Conservation (phyloP, 2,329 filamentous ascomycete genomes). For the Penicillium sp. region DNA sequence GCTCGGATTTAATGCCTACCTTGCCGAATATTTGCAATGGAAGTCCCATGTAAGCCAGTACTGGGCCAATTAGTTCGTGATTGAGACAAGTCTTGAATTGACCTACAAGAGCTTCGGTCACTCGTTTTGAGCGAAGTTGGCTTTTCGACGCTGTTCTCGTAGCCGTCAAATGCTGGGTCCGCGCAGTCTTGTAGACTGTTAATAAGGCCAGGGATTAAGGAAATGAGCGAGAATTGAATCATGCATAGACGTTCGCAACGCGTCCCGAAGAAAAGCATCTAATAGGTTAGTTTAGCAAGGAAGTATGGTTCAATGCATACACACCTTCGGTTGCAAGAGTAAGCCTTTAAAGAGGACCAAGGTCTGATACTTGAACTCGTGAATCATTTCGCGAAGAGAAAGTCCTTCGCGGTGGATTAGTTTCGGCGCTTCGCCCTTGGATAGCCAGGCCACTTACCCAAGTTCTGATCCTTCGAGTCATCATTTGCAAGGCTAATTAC, state of each 20-base stretch:
- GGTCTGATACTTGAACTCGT: conserved; percentile 92
- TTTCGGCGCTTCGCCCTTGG: background rate
- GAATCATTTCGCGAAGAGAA: conserved; percentile 81
- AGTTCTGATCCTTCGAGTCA: conserved; percentile 74
- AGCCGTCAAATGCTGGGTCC: conserved; percentile 82
- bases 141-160: conserved; percentile 66
- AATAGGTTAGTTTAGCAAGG: conserved; percentile 5
- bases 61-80: conserved; percentile 33
- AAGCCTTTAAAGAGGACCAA: conserved; percentile 90
- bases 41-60: conserved; percentile 89
- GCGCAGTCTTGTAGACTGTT: conserved; percentile 90
- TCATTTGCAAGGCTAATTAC: conserved; percentile 54
- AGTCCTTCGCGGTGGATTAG: conserved; percentile 43
- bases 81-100: background rate
- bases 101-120: conserved; percentile 69
- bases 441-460: conserved; percentile 56
- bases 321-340: conserved; percentile 86
- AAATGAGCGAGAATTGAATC: conserved; percentile 96
- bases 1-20: conserved; percentile 40
- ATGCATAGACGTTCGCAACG: conserved; percentile 93
- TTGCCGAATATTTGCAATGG: conserved; percentile 94
- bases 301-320: background rate
- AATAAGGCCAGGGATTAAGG: conserved; percentile 86
- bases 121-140: conserved; percentile 85
- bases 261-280: conserved; percentile 99